phyloP scores from a whole-genome alignment of 306 rosid genomes.

The Citrullus mucosospermus region DNA sequence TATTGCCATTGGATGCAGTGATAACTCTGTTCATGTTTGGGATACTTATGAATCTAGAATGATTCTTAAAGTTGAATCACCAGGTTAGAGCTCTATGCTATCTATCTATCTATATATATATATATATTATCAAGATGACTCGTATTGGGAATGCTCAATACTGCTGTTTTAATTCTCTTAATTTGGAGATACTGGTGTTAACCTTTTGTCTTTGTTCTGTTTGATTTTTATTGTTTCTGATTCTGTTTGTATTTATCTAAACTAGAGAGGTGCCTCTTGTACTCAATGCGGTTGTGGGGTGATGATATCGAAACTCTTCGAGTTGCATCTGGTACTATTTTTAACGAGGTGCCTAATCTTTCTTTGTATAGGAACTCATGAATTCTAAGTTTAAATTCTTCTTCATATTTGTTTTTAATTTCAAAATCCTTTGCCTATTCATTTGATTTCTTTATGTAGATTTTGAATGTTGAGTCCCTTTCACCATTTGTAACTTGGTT shows the following conservation, averaged over 20 bases:
- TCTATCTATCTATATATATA: too few species aligned
- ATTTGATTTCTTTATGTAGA: not conserved
- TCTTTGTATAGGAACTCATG: not conserved
- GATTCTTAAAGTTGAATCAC: slow-evolving; percentile 59
- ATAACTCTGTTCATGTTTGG: slow-evolving; percentile 82
- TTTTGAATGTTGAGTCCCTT: not conserved
- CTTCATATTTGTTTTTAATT: not conserved
- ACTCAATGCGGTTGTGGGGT: slow-evolving; percentile 96
- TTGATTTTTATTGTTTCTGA: not conserved
- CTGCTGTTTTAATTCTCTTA: not conserved
- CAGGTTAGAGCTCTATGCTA: slow-evolving; percentile 37
- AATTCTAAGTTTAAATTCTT: not conserved
- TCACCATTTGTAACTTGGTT: not conserved
- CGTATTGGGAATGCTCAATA: not conserved
- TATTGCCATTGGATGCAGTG: slow-evolving; percentile 70
- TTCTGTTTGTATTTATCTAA: not conserved
- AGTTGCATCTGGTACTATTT: slow-evolving; percentile 86
- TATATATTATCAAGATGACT: not conserved
- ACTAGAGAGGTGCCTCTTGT: slow-evolving; percentile 69
- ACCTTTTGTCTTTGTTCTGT: not conserved
- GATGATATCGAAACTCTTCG: slow-evolving; percentile 59
- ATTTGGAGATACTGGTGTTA: not conserved
- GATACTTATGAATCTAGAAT: slow-evolving; percentile 35
- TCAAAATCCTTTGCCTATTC: not conserved
- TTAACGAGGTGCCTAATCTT: slow-evolving; percentile 57